Evolutionary conservation across 1,284 basidiomycete species (phyloP), one percentile per base, ranked within the genome.

Genomic region (Ustilago crameri): DNA sequence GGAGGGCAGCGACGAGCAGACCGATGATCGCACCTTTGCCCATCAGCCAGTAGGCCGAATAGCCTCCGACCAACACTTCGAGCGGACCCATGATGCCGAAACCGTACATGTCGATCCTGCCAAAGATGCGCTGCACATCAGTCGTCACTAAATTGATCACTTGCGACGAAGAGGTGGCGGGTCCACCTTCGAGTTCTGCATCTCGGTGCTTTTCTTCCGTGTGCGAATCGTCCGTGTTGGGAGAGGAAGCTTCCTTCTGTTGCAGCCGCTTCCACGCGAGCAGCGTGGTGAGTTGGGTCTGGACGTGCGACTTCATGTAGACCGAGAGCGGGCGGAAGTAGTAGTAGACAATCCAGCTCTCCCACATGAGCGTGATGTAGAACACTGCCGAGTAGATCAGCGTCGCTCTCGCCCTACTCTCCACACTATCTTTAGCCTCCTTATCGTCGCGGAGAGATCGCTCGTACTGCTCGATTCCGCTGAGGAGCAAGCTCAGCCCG

Each of bases 61-160:
- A 64, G 4, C 60, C 61, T n/a, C 67, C 67, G 18, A 70, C 37
- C 17, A 63, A n/a, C 5, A 70, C 51, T 26, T 70, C 67, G 30
- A 70, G 53, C 2, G 67, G 67, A 57, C 61, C 67, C 60, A 64
- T 70, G 48, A 64, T 24, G 26, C 56, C 60, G 17, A 70, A 70
- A 23, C n/a, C 23, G 35, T 45, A 59, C 56, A 64, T 50, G 40
- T 70, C 67, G 49, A 63, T 23, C 9, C 43, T 30, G 5, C n/a
- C n/a, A 40, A 55, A 59, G 51, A 70, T 53, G 23, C 67, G 52
- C 1, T 43, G 40, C 5, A 59, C 55, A 40, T 70, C 67, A 14
- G 67, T 70, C 9, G 61, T 70, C n/a, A 70, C 51, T 15, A 70
- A 53, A n/a, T 70, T 70, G 45, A 70, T 59, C 9, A 70, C 67